A percentile compares a stretch with the other conserved stretches of the same genome.
phyloP scores from a whole-genome alignment of 2,329 filamentous ascomycete genomes.

The Penicillium decumbens region DNA sequence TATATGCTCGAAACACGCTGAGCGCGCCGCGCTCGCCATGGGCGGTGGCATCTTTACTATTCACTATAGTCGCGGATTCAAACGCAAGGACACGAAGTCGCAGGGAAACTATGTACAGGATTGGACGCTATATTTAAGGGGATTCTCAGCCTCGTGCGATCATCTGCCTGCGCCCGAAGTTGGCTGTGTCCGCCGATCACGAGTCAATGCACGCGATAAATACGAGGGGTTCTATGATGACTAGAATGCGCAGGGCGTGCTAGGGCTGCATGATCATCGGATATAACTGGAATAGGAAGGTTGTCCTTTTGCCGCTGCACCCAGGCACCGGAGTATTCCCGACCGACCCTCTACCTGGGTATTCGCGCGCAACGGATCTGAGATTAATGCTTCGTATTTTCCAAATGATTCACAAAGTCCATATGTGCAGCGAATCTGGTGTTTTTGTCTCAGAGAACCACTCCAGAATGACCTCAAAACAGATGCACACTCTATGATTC shows the following conservation, averaged over 20 bases:
- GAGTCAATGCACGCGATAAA: constrained; percentile 15
- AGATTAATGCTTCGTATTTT: background rate
- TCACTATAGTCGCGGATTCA: background rate
- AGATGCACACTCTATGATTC: constrained; percentile 23
- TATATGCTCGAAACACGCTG: constrained; percentile 18
- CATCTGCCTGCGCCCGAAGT: constrained; percentile 15
- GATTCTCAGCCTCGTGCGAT: constrained; percentile 23
- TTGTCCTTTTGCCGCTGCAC: background rate
- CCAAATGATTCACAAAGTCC: constrained; percentile 4
- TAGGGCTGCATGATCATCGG: background rate
- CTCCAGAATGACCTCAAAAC: constrained; percentile 7
- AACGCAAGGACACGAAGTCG: background rate
- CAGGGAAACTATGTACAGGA: background rate
- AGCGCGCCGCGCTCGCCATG: constrained; percentile 1
- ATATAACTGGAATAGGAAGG: background rate
- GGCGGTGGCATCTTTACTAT: constrained; percentile 11
- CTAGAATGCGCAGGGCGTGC: background rate
- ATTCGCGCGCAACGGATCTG: background rate
- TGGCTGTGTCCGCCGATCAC: constrained; percentile 14
- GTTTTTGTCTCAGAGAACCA: constrained; percentile 11
- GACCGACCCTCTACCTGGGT: background rate
- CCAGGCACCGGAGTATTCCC: background rate
- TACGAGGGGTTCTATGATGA: background rate
- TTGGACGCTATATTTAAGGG: constrained; percentile 5
- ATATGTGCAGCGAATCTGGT: constrained; percentile 9